Evolutionary conservation across 257 asterid species (phyloP).

Genomic region (Ilex asprella): DNA sequence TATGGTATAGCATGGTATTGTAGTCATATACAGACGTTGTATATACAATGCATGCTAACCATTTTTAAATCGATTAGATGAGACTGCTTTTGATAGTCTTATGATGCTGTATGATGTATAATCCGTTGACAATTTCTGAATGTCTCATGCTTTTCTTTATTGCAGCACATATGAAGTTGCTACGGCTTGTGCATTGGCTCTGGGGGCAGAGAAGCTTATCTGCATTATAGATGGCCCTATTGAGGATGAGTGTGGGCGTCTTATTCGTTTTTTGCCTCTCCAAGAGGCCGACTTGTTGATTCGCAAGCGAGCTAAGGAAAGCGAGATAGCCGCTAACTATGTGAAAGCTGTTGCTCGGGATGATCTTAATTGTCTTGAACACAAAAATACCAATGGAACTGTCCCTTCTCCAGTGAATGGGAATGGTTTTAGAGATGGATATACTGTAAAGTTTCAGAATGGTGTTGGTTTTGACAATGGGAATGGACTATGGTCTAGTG

Average conservation of each 20-base stretch:
- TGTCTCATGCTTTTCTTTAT: conserved; percentile 12
- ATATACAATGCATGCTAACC: too few relatives aligned
- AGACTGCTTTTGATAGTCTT: too few relatives aligned
- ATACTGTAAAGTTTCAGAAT: conserved; percentile 69
- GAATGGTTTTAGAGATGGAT: conserved; percentile 27
- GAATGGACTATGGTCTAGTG: conserved; percentile 80
- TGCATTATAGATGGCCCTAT: conserved; percentile 91
- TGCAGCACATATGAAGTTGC: conserved; percentile 95
- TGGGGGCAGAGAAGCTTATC: conserved; percentile 83
- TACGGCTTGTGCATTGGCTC: conserved; percentile 93
- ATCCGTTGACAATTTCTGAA: background rate
- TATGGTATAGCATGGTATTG: too few relatives aligned
- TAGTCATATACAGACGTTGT: too few relatives aligned
- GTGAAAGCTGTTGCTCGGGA: conserved; percentile 77
- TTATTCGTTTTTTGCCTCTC: conserved; percentile 73
- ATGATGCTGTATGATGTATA: too few relatives aligned
- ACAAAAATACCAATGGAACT: conserved; percentile 27
- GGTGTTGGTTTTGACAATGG: conserved; percentile 95
- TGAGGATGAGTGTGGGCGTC: conserved; percentile 66
- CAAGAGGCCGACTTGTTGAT: conserved; percentile 73
- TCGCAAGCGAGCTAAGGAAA: conserved; percentile 73
- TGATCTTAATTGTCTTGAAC: conserved; percentile 27
- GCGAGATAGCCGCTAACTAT: conserved; percentile 83
- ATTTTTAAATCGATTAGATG: too few relatives aligned
- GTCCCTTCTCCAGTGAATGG: conserved; percentile 28